Evolutionary conservation across 2,329 filamentous ascomycete species (phyloP), one percentile per base, ranked within the genome.

Genomic region (Magnaporthiopsis poae): DNA sequence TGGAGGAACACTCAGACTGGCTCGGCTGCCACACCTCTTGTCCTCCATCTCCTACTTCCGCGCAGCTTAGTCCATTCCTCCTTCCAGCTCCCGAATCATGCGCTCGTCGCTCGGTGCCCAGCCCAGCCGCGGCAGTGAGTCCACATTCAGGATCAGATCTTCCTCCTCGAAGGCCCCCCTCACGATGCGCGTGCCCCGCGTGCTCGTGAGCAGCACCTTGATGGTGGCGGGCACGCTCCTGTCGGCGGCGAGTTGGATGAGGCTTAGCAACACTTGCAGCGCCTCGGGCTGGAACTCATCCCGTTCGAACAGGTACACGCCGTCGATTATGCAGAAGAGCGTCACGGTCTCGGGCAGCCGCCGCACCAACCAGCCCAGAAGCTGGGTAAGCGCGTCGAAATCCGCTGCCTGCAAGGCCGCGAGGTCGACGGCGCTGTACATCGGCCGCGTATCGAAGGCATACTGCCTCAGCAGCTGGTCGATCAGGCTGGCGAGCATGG

Each of bases 401-500:
- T 21, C 21, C 46, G 5, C n/a, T 25, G 21, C 46, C 21, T 56
- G 46, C 46, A 56, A 25, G 27, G 18, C 36, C 29, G 61, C 21
- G 8, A 68, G 25, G 29, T 60, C 60, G 36, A 68, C 62, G 12
- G n/a, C 46, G 3, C 60, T 56, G 18, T 35, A 60, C n/a, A 66
- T 36, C 9, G 29, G 29, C n/a, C 11, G n/a, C 59, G 62, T 68
- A 59, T 69, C 64, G 33, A 66, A 68, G n/a, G 9, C 18, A 21
- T 62, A 60, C 33, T 66, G 59, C 9, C 59, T 21, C 9, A 68
- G 66, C 18, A 68, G 64, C 62, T 68, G 68, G 8, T 63, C 64
- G 52, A 68, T 66, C 18, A 68, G 59, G 62, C 68, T 68, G 13
- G 46, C 21, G 5, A 68, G 61, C 66, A 68, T 68, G 56, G 29